Evolutionary conservation across 257 asterid species (phyloP), one percentile per base, ranked within the genome.

Genomic region (Primulina eburnea): DNA sequence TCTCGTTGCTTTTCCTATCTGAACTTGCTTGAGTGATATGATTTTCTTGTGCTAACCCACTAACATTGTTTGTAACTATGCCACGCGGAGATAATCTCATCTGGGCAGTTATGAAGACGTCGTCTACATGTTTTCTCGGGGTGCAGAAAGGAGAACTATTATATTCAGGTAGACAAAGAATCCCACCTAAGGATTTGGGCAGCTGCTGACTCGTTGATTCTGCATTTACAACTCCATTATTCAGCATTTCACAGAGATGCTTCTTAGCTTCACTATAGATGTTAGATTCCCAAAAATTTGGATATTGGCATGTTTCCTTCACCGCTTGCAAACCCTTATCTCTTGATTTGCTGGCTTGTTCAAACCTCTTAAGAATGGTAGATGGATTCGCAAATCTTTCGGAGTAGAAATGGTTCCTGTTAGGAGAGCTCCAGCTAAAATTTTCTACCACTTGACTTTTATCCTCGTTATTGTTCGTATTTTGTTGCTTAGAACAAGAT

Each of bases 231-330:
- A 78, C 88, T 57, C 84, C 92, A 55, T 63, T 76, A 74, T 73
- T 80, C 60, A 91, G 77, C 88, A 91, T 86, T 82, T 94, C 99
- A 6, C 86, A 80, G 20, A 94, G 90, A 84, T 88, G 97, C 61
- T 94, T 91, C 89, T 79, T 91, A 59, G 97, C 99, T 85, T 94
- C 96, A 2, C 80, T 68, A 71, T 94, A 88, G 73, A 94, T 80
- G 81, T 78, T 85, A 53, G 96, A 73, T 57, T 81, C 84, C 76
- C 87, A 84, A 40, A 77, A 67, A 70, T 79, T 82, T 6, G 75
- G 71, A 70, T 72, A 14, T 38, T 72, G 82, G 70, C 69, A 62
- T 10, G 74, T 60, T 35, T 75, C 92, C 56, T 64, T 78, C 52
- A 26, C 71, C 7, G 21, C 32, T 21, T 9, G 59, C 33, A 78